Percentiles rank a stretch among this genome's conserved stretches.
These are phyloP conservation scores for Cordyceps tenuipes DNA, from an alignment of 2,329 filamentous ascomycete species.

Conservation along the genomic window DNA sequence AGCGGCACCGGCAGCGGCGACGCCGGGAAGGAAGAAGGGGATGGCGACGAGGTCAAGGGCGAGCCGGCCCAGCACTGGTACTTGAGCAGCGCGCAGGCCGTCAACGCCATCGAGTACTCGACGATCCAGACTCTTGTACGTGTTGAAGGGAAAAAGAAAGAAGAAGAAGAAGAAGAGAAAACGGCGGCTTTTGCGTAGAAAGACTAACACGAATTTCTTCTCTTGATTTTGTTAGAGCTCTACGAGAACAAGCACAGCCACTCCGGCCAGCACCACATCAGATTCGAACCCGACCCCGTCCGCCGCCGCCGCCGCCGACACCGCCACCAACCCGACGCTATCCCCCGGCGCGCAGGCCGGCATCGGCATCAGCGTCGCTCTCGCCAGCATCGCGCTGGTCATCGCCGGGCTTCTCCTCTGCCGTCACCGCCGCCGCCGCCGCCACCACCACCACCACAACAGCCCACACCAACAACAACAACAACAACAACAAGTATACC, in stretches of 20 bases:
- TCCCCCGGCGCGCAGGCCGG: constrained; percentile 24
- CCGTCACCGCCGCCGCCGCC: constrained; percentile 15
- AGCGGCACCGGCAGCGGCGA: constrained; percentile 15
- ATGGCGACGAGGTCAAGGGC: constrained; percentile 16
- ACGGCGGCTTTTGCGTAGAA: too few species aligned
- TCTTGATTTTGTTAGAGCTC: too few species aligned
- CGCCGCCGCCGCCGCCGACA: background rate
- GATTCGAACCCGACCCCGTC: background rate
- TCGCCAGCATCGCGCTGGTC: constrained; percentile 20
- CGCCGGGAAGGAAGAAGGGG: constrained; percentile 17
- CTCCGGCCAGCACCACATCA: constrained; percentile 6
- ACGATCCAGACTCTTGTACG: constrained; percentile 23
- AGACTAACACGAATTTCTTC: too few species aligned
- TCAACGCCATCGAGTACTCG: constrained; percentile 26
- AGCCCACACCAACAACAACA: background rate
- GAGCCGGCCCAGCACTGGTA: constrained; percentile 28
- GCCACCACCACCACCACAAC: too few species aligned
- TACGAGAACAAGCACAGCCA: constrained; percentile 1
- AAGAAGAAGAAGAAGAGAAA: too few species aligned
- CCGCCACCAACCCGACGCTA: constrained; percentile 13
- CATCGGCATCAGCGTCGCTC: constrained; percentile 22
- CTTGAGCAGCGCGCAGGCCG: constrained; percentile 22
- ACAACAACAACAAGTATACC: background rate
- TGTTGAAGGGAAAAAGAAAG: too few species aligned
- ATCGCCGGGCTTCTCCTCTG: constrained; percentile 21